Percentiles rank a stretch among this genome's conserved stretches.
Evolutionary conservation across 352 stramenopile species (phyloP).

Genomic region (Elongisporangium undulatum): DNA sequence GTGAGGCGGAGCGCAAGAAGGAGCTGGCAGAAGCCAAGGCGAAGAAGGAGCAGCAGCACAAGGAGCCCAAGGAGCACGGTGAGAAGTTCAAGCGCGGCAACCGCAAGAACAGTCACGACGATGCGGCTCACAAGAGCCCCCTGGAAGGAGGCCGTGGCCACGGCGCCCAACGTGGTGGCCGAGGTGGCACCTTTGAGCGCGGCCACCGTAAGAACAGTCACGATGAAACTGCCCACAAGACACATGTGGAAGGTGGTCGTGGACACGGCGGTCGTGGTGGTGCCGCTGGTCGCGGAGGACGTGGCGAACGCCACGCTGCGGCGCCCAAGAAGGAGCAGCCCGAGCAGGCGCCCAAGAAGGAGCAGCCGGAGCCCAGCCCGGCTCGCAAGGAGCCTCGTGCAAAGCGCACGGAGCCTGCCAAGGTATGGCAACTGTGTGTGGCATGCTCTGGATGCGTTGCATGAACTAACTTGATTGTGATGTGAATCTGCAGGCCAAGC

Average conservation of each 20-base stretch:
- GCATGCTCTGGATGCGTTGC: conserved; percentile 1
- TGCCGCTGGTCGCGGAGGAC: conserved; percentile 23
- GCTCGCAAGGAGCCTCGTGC: conserved; percentile 44
- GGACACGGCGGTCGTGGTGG: conserved; percentile 26
- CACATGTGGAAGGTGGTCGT: conserved; percentile 17
- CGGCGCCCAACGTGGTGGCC: neutral
- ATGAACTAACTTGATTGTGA: neutral
- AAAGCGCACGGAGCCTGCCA: conserved; percentile 41
- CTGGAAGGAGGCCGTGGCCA: neutral
- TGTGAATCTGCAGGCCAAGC: conserved; percentile 24
- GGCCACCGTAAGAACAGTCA: conserved; percentile 36
- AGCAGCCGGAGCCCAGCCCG: conserved; percentile 10
- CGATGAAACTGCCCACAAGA: conserved; percentile 22
- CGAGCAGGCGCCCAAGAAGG: conserved; percentile 13
- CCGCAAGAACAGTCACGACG: conserved; percentile 21
- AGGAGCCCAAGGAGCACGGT: conserved; percentile 5
- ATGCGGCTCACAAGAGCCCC: conserved; percentile 1
- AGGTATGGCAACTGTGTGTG: conserved; percentile 15
- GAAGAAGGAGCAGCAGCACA: conserved; percentile 25
- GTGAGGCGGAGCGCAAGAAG: conserved; percentile 23
- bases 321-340: conserved; percentile 19
- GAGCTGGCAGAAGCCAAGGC: conserved; percentile 10
- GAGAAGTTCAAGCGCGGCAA: conserved; percentile 13
- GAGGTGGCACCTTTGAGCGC: neutral
- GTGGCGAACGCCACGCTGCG: conserved; percentile 22